Evolutionary conservation across 1,139 yeast species (phyloP).

Genomic region (Zhuliangozyma blackwelliae): DNA sequence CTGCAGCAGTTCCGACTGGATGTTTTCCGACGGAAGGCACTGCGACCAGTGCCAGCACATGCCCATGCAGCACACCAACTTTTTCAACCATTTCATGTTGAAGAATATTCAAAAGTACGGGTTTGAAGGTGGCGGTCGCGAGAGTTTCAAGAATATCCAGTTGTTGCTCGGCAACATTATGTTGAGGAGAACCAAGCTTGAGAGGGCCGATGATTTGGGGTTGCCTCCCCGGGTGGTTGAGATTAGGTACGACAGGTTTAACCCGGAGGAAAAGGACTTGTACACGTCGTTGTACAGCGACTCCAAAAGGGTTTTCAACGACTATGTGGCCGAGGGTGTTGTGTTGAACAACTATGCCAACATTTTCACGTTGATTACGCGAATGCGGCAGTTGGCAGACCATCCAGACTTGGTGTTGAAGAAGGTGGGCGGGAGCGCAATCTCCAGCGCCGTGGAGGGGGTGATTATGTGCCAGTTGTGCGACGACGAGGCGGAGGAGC

Average conservation of each 20-base stretch:
- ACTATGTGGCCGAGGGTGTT: constrained; percentile 91
- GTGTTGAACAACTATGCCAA: constrained; percentile 94
- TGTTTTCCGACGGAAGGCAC: constrained; percentile 71
- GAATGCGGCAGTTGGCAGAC: constrained; percentile 97
- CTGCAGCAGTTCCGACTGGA: constrained; percentile 79
- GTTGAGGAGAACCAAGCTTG: constrained; percentile 91
- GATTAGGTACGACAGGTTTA: constrained; percentile 78
- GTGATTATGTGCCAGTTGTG: constrained; percentile 86
- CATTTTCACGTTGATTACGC: constrained; percentile 87
- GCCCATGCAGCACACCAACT: constrained; percentile 92
- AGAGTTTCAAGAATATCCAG: constrained; percentile 75
- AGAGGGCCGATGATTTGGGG: constrained; percentile 95
- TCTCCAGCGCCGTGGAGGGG: constrained; percentile 39
- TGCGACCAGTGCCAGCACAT: constrained; percentile 88
- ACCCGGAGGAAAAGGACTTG: constrained; percentile 90
- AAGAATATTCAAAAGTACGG: constrained; percentile 88
- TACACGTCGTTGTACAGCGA: constrained; percentile 86
- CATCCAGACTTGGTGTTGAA: constrained; percentile 94
- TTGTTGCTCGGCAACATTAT: constrained; percentile 69
- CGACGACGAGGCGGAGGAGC: constrained; percentile 97
- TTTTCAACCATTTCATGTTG: constrained; percentile 90
- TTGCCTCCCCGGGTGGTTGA: constrained; percentile 92
- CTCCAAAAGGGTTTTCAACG: constrained; percentile 78
- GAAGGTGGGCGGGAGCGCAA: constrained; percentile 46
- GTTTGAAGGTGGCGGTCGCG: constrained; percentile 72